Percentiles rank a stretch among this genome's conserved stretches.
Evolutionary conservation across 441 rosid species (phyloP).

Genomic region (Bruguiera hainesii): DNA sequence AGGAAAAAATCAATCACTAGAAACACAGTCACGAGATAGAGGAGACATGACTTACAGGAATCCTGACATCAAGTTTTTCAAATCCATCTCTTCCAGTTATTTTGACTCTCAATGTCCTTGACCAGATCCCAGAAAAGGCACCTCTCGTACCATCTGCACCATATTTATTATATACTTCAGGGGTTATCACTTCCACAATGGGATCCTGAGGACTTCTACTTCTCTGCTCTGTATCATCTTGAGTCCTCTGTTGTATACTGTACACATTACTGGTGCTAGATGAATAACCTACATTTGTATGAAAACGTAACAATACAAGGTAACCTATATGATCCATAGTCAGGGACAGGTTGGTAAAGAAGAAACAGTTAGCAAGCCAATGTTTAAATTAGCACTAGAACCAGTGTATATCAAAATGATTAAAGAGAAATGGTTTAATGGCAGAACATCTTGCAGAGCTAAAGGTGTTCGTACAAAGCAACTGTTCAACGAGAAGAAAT

Average conservation of each 20-base stretch:
- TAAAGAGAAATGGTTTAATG: too few relatives aligned
- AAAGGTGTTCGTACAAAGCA: too few relatives aligned
- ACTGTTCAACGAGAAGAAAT: too few relatives aligned
- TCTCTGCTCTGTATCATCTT: slow-evolving; percentile 50
- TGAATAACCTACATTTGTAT: slow-evolving; percentile 30
- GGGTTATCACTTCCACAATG: slow-evolving; percentile 78
- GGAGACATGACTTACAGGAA: slow-evolving; percentile 62
- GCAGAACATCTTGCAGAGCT: too few relatives aligned
- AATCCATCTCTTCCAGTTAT: slow-evolving; percentile 80
- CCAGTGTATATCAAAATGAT: too few relatives aligned
- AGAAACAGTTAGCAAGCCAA: not conserved
- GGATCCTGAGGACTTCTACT: slow-evolving; percentile 49
- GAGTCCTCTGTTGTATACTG: slow-evolving; percentile 42
- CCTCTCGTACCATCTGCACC: slow-evolving; percentile 60
- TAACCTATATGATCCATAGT: not conserved
- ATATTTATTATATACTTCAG: slow-evolving; percentile 55
- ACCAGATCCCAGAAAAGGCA: slow-evolving; percentile 79
- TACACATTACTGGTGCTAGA: slow-evolving; percentile 48
- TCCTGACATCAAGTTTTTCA: slow-evolving; percentile 84
- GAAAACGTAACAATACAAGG: slow-evolving; percentile 18
- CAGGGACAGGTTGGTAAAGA: not conserved
- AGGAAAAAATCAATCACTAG: not conserved
- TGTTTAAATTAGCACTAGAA: too few relatives aligned
- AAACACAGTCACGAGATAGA: not conserved
- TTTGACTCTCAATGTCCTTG: slow-evolving; percentile 73